phyloP scores from a whole-genome alignment of 768 basidiomycete species.

The Termitomyces sp. region DNA sequence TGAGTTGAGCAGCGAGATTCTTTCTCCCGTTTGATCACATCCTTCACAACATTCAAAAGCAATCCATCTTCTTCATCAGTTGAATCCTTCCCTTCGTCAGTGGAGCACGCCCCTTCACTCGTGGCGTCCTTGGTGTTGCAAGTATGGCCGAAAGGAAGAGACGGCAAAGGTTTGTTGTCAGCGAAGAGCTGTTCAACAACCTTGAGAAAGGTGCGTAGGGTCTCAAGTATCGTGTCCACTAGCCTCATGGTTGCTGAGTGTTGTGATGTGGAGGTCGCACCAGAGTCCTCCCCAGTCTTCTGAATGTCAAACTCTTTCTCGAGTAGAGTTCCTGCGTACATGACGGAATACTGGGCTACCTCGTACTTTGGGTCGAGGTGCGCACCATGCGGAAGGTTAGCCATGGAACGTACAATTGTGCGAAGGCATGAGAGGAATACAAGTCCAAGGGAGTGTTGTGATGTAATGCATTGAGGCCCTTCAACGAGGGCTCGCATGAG shows the following conservation, averaged over 20 bases:
- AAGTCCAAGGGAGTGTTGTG: conserved; percentile 11
- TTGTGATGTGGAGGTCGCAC: neutral
- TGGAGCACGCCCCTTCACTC: neutral
- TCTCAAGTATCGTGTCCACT: conserved; percentile 27
- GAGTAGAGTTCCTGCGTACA: conserved; percentile 11
- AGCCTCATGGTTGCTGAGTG: conserved; percentile 12
- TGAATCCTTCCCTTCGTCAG: neutral
- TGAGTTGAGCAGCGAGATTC: neutral
- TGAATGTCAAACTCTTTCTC: conserved; percentile 6
- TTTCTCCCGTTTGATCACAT: conserved; percentile 8
- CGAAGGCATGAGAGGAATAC: conserved; percentile 16
- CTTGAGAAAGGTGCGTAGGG: conserved; percentile 27
- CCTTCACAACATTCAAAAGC: conserved; percentile 11
- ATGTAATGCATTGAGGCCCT: conserved; percentile 6
- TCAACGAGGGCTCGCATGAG: conserved; percentile 23
- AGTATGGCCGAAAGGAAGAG: conserved; percentile 14
- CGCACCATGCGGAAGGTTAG: conserved; percentile 12
- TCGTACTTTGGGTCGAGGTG: conserved; percentile 11
- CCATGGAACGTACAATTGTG: conserved; percentile 14
- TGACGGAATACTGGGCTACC: conserved; percentile 13
- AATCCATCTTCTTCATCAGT: conserved; percentile 1
- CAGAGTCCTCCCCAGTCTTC: neutral
- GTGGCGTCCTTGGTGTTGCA: no score
- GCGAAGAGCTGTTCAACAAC: conserved; percentile 24
- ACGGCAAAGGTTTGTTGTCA: conserved; percentile 18